Evolutionary conservation across 2,329 filamentous ascomycete genomes (phyloP), one percentile per base, ranked within the genome.

Genomic region (Coniochaeta sp.): DNA sequence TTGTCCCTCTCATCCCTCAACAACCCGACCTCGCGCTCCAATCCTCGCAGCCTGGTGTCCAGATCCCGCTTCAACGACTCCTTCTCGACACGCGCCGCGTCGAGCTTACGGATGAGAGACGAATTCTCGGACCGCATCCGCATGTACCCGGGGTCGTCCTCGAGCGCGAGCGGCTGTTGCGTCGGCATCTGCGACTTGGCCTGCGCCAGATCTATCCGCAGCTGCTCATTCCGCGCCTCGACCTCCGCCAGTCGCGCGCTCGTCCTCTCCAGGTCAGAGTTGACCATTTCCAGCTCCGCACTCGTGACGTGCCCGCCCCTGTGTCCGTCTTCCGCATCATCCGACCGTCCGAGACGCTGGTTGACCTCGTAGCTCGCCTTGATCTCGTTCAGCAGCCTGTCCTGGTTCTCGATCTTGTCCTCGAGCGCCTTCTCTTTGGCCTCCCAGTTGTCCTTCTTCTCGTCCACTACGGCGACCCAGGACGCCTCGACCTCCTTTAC

Each of bases 301-400:
- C 83, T 89, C 4, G 88, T 87, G 49, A 94, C 87, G 52, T 85
- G 81, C 28, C 78, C 81, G 24, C 79, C 77, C 38, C 38, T 18
- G 26, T 75, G 75, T 16, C 63, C 70, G 24, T 80, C 79, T 16
- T 74, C 71, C 28, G 54, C 57, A 31, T 62, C 61, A 31, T 86
- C 86, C 13, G 83, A 82, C 58, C 85, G 86, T 49, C 86, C 91
- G 49, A 99, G 75, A 49, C 94, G 82, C 67, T 97, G 91, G 45
- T 89, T 94, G 51, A 99, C 94, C 69, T 99, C 94, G 65, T 96
- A 96, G 71, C 85, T 96, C 24, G 94, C 94, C 71, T 96, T 97
- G 65, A 97, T 83, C 67, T 99, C 95, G 63, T 88, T 96, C 59
- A 99, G 71, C 33, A 99, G 71, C 6, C 91, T 84, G 48, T 99